phyloP scores from a whole-genome alignment of 805 yeast genomes.

The Metschnikowia lunata region DNA sequence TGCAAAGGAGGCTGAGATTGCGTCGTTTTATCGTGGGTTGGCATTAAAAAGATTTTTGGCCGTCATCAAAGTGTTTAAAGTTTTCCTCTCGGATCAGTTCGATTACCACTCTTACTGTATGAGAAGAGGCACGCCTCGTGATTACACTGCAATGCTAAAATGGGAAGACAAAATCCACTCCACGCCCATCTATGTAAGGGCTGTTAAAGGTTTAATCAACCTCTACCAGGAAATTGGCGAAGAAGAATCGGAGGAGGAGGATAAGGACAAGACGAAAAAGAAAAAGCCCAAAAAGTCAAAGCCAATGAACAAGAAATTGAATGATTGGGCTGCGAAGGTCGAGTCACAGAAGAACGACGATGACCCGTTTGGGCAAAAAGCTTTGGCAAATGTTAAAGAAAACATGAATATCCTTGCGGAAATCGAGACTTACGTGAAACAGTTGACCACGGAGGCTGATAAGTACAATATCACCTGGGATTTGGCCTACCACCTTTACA shows the following conservation, averaged over 20 bases:
- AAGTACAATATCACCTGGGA: slow-evolving; percentile 38
- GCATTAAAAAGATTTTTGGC: slow-evolving; percentile 75
- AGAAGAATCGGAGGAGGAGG: slow-evolving; percentile 20
- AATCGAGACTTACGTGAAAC: slow-evolving; percentile 40
- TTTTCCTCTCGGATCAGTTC: slow-evolving; percentile 76
- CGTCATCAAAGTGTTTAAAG: slow-evolving; percentile 61
- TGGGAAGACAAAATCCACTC: slow-evolving; percentile 80
- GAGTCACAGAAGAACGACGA: slow-evolving; percentile 45
- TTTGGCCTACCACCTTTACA: slow-evolving; percentile 37
- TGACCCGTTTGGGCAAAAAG: slow-evolving; percentile 57
- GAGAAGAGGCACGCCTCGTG: slow-evolving; percentile 85
- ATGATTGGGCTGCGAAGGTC: slow-evolving; percentile 46
- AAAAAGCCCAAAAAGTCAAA: slow-evolving; percentile 57
- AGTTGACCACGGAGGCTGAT: slow-evolving; percentile 41
- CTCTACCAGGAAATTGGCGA: slow-evolving; percentile 45
- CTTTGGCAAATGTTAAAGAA: slow-evolving; percentile 25
- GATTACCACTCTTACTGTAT: slow-evolving; percentile 93
- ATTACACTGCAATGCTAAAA: slow-evolving; percentile 66
- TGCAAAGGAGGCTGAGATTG: slow-evolving; percentile 34
- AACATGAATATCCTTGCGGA: slow-evolving; percentile 37
- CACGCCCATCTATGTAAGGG: slow-evolving; percentile 69
- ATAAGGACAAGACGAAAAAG: slow-evolving; percentile 38
- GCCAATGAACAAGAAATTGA: slow-evolving; percentile 48
- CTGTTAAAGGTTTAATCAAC: slow-evolving; percentile 58
- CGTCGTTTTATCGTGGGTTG: slow-evolving; percentile 54